phyloP scores from a whole-genome alignment of 495 filamentous ascomycete species.

The Penicillium tannophilum region DNA sequence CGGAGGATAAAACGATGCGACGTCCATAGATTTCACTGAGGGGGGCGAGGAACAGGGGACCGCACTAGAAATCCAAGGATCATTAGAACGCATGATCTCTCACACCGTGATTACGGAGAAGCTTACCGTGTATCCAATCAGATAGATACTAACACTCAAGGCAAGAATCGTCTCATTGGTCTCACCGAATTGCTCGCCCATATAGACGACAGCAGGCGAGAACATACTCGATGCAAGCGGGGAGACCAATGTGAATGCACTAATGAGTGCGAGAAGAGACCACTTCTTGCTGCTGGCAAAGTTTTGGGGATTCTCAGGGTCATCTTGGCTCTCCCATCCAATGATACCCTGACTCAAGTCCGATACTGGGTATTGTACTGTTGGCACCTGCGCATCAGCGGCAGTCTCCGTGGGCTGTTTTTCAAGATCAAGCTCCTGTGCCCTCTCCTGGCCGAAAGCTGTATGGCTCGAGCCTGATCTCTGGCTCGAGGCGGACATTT shows the following conservation, averaged over 20 bases:
- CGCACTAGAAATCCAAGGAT: slow-evolving; percentile 23
- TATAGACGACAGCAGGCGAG: slow-evolving; percentile 61
- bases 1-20: slow-evolving; percentile 45
- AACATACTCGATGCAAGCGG: slow-evolving; percentile 70
- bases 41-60: slow-evolving; percentile 49
- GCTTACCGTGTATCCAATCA: slow-evolving; percentile 60
- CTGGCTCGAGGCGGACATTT: not conserved
- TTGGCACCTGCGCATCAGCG: not conserved
- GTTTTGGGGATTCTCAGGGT: slow-evolving; percentile 71
- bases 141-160: slow-evolving; percentile 57
- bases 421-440: not conserved
- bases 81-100: not conserved
- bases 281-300: slow-evolving; percentile 51
- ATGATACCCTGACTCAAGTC: slow-evolving; percentile 18
- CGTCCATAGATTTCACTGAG: slow-evolving; percentile 61
- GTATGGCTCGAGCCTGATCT: not conserved
- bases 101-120: not conserved
- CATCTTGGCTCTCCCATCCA: slow-evolving; percentile 43
- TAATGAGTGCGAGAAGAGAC: slow-evolving; percentile 35
- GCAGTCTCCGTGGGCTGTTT: not conserved
- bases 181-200: slow-evolving; percentile 61
- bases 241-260: slow-evolving; percentile 48
- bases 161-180: slow-evolving; percentile 49
- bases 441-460: not conserved
- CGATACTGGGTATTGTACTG: slow-evolving; percentile 11